Evolutionary conservation across 371 early-diverging fungal genomes (phyloP).

Genomic region (Syncephalis plumigaleata): DNA sequence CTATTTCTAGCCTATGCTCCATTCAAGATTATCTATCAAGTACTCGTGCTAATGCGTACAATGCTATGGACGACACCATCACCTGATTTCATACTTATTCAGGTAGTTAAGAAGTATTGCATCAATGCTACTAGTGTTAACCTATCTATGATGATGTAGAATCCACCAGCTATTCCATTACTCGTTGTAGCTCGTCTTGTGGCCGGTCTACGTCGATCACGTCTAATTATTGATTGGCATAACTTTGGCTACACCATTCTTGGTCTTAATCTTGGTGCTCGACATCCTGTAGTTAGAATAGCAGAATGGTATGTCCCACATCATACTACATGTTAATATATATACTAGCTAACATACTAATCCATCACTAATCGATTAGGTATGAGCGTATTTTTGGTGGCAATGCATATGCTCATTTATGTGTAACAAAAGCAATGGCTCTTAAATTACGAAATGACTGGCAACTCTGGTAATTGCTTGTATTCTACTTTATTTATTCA

Average conservation of each 20-base stretch:
- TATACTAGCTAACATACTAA: neutral
- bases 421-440: slow-evolving; percentile 79
- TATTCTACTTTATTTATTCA: too few relatives aligned
- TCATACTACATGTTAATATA: neutral
- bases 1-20: slow-evolving; percentile 40
- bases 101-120: slow-evolving; percentile 31
- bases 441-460: slow-evolving; percentile 36
- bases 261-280: slow-evolving; percentile 41
- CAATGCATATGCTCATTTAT: slow-evolving; percentile 61
- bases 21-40: slow-evolving; percentile 32
- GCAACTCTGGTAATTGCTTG: slow-evolving; percentile 35
- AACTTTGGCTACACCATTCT: slow-evolving; percentile 88
- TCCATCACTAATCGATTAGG: slow-evolving; percentile 6
- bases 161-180: slow-evolving; percentile 91
- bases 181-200: slow-evolving; percentile 53
- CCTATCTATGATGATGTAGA: slow-evolving; percentile 30
- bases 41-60: slow-evolving; percentile 21
- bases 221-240: slow-evolving; percentile 92
- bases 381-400: slow-evolving; percentile 60
- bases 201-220: slow-evolving; percentile 31
- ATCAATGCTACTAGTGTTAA: slow-evolving; percentile 1
- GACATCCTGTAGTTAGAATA: slow-evolving; percentile 31
- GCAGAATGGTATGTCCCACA: slow-evolving; percentile 22
- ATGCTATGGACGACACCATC: slow-evolving; percentile 10
- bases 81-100: slow-evolving; percentile 61